Evolutionary conservation across 192 early-diverging fungal genomes (phyloP), one percentile per base, ranked within the genome.

Genomic region (Haplosporangium gracile): DNA sequence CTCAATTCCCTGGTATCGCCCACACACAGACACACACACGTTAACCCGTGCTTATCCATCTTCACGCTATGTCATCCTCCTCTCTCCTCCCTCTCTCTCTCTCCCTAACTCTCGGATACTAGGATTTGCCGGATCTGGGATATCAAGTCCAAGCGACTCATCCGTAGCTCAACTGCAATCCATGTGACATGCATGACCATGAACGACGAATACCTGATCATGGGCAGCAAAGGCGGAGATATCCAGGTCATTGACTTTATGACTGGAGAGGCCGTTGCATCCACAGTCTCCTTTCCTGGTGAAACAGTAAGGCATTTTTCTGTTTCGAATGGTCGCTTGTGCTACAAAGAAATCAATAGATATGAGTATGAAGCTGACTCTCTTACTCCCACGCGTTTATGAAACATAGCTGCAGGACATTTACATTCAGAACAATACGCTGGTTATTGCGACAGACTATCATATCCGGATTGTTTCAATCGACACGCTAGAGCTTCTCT

Each of bases 101-200:
- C n/a, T n/a, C 26, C 20, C 6, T 69, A 20, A 32, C 13, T 55
- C 29, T 65, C 60, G 29, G 60, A 24, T n/a, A 22, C 45, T 74
- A 86, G 84, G 15, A 36, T 86, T 20, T 86, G 79, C 29, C 70
- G 79, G 15, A 81, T 86, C 36, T 86, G 84, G 84, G 75, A 80
- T 40, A 70, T 86, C 60, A 60, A 49, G 26, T 71, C 78, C 20
- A 80, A 81, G 63, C 0, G 13, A 5, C 18, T 74, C 16, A 80
- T 81, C 38, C 70, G 68, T 5, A 81, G 84, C 34, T 74, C 60
- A 34, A 43, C 57, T 34, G 79, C 75, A 18, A 20, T 8, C 11
- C 65, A 81, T 47, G 79, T 86, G 1, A 40, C 51, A 10, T 86
- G 84, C 47, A 86, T 86, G 84, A 81, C 84, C 36, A 86, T 86